A percentile compares a stretch with the other conserved stretches of the same genome.
These are phyloP conservation scores for Wickerhamomyces mucosus DNA, from an alignment of 805 yeast genomes.

Conservation along the genomic window DNA sequence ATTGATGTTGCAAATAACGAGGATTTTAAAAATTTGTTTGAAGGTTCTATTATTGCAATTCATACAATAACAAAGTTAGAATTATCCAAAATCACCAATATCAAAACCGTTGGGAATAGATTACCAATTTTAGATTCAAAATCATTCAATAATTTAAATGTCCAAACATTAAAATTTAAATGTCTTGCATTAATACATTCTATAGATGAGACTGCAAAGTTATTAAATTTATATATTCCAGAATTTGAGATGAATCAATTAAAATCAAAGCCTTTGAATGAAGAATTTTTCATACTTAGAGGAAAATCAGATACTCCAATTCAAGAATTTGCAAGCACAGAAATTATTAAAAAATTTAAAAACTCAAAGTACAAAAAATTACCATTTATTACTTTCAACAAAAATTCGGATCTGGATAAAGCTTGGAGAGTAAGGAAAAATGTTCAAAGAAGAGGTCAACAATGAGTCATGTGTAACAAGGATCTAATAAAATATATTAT, in stretches of 20 bases:
- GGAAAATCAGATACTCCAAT: constrained; percentile 63
- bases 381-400: constrained; percentile 37
- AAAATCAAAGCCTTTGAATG: constrained; percentile 13
- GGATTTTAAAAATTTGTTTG: constrained; percentile 18
- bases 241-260: constrained; percentile 2
- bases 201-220: constrained; percentile 28
- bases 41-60: constrained; percentile 27
- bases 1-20: constrained; percentile 25
- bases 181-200: constrained; percentile 65
- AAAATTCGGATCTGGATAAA: constrained; percentile 36
- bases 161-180: constrained; percentile 23
- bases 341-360: constrained; percentile 11
- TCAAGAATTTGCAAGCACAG: constrained; percentile 33
- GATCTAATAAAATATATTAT: no score
- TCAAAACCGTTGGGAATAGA: constrained; percentile 8
- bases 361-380: constrained; percentile 9
- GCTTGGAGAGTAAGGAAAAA: constrained; percentile 51
- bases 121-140: constrained; percentile 17
- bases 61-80: constrained; percentile 11
- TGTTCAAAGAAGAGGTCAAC: constrained; percentile 36
- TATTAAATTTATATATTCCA: constrained; percentile 53
- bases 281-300: constrained; percentile 35
- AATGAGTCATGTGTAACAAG: no score
- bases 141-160: constrained; percentile 2
- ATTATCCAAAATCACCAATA: constrained; percentile 6